Evolutionary conservation across 305 asterid species (phyloP), one percentile per base, ranked within the genome.

Genomic region (Solanum aculeatissimum): DNA sequence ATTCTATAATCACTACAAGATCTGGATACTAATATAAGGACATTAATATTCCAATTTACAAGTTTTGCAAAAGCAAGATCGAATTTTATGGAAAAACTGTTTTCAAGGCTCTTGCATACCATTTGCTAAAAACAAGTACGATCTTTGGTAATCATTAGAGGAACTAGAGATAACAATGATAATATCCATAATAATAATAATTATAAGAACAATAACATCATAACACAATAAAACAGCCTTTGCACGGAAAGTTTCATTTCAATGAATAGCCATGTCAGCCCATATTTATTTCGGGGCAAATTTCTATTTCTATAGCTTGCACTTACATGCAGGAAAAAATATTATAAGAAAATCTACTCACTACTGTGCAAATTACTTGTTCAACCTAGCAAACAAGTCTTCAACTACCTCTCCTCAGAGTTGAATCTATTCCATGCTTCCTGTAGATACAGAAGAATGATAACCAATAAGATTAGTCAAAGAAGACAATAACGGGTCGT

Each of bases 391-490:
- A 85, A 83, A 82, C 77, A 38, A 80, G 72, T 42, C 87, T 79
- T 70, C 53, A 21, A 77, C 91, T 85, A 89, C 79, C 92, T 79
- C 87, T 87, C 90, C 86, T 90, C 91, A 18, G 91, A 86, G 83
- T 89, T 89, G 87, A 88, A 88, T 54, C 57, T 86, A 83, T 45
- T 89, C 91, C 89, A 86, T 74, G 92, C 92, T 85, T 90, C 92
- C 91, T 90, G 60, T 54, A 84, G 80, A 75, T 60, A 84, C 16
- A 80, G 21, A 47, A 58, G 70, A 83, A 15, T 35, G 57, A 69
- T 25, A 74, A 32, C 23, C 49, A 23, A 62, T 45, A 47, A 32
- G 74, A 78, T 9, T 29, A 29, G 35, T 78, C 49, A 32, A 78
- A 53, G 32, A 19, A 77, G 45, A 51, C 4, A 77, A 29, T 16